Percentiles rank a stretch among this genome's conserved stretches.
These are phyloP conservation scores for Claviceps paspali DNA, from an alignment of 2,329 filamentous ascomycete genomes.

Conservation along the genomic window DNA sequence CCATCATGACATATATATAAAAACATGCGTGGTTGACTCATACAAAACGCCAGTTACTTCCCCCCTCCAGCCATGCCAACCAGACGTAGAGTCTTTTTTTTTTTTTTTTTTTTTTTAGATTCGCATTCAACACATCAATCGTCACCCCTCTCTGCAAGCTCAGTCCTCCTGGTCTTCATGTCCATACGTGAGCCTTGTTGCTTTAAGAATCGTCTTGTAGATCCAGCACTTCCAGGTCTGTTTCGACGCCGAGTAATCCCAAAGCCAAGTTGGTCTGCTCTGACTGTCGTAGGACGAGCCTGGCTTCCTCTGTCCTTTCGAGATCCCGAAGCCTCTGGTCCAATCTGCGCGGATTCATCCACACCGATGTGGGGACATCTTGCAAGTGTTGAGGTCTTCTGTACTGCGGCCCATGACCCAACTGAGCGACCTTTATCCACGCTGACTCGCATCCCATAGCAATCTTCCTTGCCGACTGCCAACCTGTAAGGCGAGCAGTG, in stretches of 20 bases:
- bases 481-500: slow-evolving; percentile 68
- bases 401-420: slow-evolving; percentile 67
- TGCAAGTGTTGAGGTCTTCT: slow-evolving; percentile 27
- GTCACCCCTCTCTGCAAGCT: not conserved
- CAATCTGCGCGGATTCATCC: slow-evolving; percentile 34
- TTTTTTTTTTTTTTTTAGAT: not conserved
- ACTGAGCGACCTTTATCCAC: slow-evolving; percentile 62
- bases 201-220: slow-evolving; percentile 26
- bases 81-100: not conserved
- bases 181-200: not conserved
- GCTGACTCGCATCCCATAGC: slow-evolving; percentile 69
- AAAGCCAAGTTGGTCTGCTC: slow-evolving; percentile 61
- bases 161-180: not conserved
- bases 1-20: not conserved
- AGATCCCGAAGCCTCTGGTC: slow-evolving; percentile 36
- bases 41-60: not conserved
- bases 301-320: slow-evolving; percentile 23
- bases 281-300: slow-evolving; percentile 44
- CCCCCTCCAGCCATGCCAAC: not conserved
- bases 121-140: not conserved
- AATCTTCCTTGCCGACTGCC: slow-evolving; percentile 70
- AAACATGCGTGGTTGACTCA: not conserved
- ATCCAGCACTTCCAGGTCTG: slow-evolving; percentile 52
- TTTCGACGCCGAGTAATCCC: slow-evolving; percentile 63
- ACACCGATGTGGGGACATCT: slow-evolving; percentile 24